These are phyloP conservation scores for Phytophthora ramorum DNA, from an alignment of 352 stramenopile species.

Conservation along the genomic window DNA sequence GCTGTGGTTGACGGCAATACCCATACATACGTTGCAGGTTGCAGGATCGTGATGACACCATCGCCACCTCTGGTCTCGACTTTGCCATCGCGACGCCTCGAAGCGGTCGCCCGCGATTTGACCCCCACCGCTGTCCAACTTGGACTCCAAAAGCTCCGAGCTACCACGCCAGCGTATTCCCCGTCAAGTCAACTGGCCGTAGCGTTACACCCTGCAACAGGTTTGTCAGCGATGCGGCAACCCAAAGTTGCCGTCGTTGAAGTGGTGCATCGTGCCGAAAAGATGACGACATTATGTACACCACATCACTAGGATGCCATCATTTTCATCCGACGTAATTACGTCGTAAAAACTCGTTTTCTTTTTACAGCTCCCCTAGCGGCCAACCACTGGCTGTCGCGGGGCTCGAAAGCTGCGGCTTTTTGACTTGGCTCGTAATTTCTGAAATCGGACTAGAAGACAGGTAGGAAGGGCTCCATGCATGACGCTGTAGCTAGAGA, in stretches of 20 bases:
- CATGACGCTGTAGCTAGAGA: not conserved
- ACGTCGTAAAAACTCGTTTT: slow-evolving; percentile 22
- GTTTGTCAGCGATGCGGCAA: not conserved
- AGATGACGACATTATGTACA: not conserved
- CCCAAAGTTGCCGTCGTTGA: not conserved
- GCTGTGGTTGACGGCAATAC: slow-evolving; percentile 11
- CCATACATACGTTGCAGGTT: slow-evolving; percentile 9
- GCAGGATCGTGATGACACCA: slow-evolving; percentile 17
- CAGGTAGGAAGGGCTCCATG: slow-evolving; percentile 51
- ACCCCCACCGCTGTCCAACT: slow-evolving; percentile 1
- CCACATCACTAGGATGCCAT: not conserved
- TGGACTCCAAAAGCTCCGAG: too few relatives aligned
- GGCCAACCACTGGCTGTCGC: slow-evolving; percentile 44
- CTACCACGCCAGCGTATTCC: too few relatives aligned
- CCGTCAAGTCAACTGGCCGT: not conserved
- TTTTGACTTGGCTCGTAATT: slow-evolving; percentile 56
- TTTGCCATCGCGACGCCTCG: slow-evolving; percentile 27
- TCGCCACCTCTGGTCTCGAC: slow-evolving; percentile 1
- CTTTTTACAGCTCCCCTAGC: slow-evolving; percentile 23
- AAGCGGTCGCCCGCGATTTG: slow-evolving; percentile 22
- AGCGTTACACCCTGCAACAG: not conserved
- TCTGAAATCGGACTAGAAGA: slow-evolving; percentile 91
- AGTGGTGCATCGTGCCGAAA: not conserved
- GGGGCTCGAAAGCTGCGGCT: slow-evolving; percentile 34
- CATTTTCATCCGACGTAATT: slow-evolving; percentile 13